Evolutionary conservation across 1,284 basidiomycete genomes (phyloP), one percentile per base, ranked within the genome.

Genomic region (Tranzscheliella williamsii): DNA sequence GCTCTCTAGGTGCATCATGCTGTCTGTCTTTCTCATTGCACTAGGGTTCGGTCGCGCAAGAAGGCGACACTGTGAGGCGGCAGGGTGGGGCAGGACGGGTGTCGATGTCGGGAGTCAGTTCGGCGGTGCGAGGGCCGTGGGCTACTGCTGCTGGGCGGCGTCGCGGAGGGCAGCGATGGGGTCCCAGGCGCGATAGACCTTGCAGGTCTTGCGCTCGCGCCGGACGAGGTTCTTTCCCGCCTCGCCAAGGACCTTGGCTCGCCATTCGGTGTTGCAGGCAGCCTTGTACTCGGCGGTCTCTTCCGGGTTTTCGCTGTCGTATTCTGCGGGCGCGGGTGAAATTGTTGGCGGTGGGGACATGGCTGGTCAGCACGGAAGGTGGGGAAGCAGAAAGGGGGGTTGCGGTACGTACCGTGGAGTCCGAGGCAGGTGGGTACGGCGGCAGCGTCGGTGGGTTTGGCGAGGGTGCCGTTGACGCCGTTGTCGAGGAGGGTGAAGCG

Each of bases 401-500:
- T 27, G 13, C 26, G 21, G 34, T 13, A 52, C 66, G 32, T 39
- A 71, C 64, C 68, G 33, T 67, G 64, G 2, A 73, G 32, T 4
- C 60, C 64, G 4, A 72, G 27, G 18, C 34, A 52, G 12, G n/a
- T 33, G 11, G 67, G 67, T 0, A 73, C 48, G 2, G n/a, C 32
- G 5, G 38, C 24, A 0, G 51, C 42, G 24, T 61, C 33, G 2
- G 42, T 38, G 1, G 29, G 29, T n/a, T 66, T 43, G 0, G 66
- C 67, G 0, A 26, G 15, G 1, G 8, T 44, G 3, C 61, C 61
- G 7, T 38, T 54, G 2, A 65, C 39, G 1, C 52, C 52, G 29
- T 52, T 53, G 30, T 77, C 75, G 32, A 69, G 40, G 17, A 77
- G 49, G 4, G 58, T 55, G 37, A 69, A 71, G 2, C 70, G 26